A percentile compares a stretch with the other conserved stretches of the same genome.
phyloP scores from a whole-genome alignment of 129 eudicot genomes.

The Rutidosis leptorrhynchoides region DNA sequence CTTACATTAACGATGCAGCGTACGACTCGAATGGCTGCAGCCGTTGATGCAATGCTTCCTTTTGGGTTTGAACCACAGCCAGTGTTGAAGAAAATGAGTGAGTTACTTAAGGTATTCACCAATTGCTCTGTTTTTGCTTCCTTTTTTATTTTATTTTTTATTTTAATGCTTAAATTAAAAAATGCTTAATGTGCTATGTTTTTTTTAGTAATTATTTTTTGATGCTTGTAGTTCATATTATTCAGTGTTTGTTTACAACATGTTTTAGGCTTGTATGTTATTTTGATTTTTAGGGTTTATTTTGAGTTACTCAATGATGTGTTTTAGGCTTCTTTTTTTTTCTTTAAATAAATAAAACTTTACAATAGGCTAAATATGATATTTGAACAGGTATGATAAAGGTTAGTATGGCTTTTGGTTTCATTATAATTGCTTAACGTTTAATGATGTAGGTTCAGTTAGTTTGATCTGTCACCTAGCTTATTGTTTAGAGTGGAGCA shows the following conservation, averaged over 20 bases:
- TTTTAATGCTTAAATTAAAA: background rate
- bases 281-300: background rate
- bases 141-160: background rate
- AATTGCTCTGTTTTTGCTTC: constrained; percentile 13
- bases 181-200: background rate
- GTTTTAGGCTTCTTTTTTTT: background rate
- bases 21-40: constrained; percentile 46
- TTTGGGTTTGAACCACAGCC: constrained; percentile 34
- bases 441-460: too few species aligned
- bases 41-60: constrained; percentile 54
- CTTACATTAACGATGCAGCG: constrained; percentile 25
- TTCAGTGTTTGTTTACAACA: background rate
- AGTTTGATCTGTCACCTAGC: too few species aligned
- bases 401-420: too few species aligned
- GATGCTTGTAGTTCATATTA: background rate
- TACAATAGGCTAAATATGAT: background rate
- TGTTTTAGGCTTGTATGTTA: background rate
- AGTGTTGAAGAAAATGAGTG: constrained; percentile 21
- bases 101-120: constrained; percentile 40
- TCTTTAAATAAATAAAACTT: background rate
- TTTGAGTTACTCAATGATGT: background rate
- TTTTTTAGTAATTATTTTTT: too few species aligned
- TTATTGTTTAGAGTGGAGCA: too few species aligned
- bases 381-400: too few species aligned
- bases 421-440: too few species aligned